Conservation (phyloP, 2,329 filamentous ascomycete genomes). For the Fusarium floridanum region DNA sequence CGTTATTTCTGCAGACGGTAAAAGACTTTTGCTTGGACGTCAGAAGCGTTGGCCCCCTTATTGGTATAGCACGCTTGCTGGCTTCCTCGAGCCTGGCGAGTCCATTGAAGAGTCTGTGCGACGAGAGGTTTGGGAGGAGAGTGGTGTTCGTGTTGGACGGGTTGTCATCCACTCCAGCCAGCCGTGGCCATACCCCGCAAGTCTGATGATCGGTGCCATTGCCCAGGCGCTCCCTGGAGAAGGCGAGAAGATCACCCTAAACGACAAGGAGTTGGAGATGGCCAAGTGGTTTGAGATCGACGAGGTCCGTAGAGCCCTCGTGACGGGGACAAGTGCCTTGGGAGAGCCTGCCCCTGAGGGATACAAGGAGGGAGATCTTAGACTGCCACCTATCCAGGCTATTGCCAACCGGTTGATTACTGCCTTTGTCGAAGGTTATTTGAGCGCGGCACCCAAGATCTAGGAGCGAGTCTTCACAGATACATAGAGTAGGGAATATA, state of each 20-base stretch:
- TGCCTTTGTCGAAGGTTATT: constrained; percentile 82
- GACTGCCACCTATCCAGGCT: constrained; percentile 86
- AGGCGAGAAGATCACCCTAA: constrained; percentile 84
- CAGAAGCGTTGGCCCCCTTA: constrained; percentile 84
- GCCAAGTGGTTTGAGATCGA: constrained; percentile 90
- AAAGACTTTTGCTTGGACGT: constrained; percentile 84
- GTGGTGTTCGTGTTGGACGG: constrained; percentile 79
- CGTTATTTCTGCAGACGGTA: constrained; percentile 83
- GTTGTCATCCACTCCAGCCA: constrained; percentile 88
- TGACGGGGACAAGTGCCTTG: constrained; percentile 73
- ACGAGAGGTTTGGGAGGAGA: constrained; percentile 89
- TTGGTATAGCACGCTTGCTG: constrained; percentile 91
- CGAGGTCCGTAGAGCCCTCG: constrained; percentile 82
- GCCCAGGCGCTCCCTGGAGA: constrained; percentile 80
- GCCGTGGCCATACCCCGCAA: constrained; percentile 89
- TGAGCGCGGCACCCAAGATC: constrained; percentile 67
- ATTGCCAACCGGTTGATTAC: constrained; percentile 92
- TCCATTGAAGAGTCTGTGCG: constrained; percentile 87
- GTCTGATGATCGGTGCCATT: constrained; percentile 88
- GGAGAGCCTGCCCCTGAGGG: constrained; percentile 73
- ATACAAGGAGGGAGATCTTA: constrained; percentile 82
- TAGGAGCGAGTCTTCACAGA: constrained; percentile 41
- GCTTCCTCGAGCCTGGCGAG: constrained; percentile 88
- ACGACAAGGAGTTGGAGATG: constrained; percentile 92
- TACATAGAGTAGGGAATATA: constrained; percentile 4